These are phyloP conservation scores for Aspergillus calidoustus DNA, from an alignment of 2,329 filamentous ascomycete genomes.

Conservation along the genomic window DNA sequence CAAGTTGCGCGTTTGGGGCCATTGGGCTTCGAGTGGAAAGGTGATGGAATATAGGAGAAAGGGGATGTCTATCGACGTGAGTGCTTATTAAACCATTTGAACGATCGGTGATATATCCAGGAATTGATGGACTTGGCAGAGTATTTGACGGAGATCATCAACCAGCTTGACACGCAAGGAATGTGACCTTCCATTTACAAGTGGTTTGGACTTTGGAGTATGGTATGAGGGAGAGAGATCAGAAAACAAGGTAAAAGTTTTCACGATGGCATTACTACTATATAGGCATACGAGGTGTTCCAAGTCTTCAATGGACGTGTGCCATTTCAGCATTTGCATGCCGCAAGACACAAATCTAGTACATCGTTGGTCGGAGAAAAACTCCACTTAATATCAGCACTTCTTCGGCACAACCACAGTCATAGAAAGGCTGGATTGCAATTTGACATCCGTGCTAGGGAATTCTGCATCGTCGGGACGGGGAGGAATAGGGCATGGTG, in stretches of 20 bases:
- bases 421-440: constrained; percentile 83
- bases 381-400: constrained; percentile 75
- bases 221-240: not conserved
- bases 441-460: constrained; percentile 98
- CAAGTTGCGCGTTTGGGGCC: too few species aligned
- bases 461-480: not conserved
- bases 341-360: constrained; percentile 48
- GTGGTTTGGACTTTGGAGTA: constrained; percentile 39
- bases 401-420: constrained; percentile 98
- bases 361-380: constrained; percentile 42
- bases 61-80: too few species aligned
- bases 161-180: too few species aligned
- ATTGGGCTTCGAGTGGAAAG: too few species aligned
- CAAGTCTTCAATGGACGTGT: constrained; percentile 52
- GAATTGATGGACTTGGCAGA: too few species aligned
- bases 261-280: not conserved
- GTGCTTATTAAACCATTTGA: too few species aligned
- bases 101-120: too few species aligned
- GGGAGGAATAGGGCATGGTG: constrained; percentile 3
- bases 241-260: not conserved
- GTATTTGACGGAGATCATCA: too few species aligned
- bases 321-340: constrained; percentile 37
- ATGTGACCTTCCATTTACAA: too few species aligned
- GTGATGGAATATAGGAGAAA: too few species aligned
- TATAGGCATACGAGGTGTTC: constrained; percentile 34